A percentile compares a stretch with the other conserved stretches of the same genome.
Evolutionary conservation across 192 early-diverging fungal genomes (phyloP).

Genomic region (Coemansia sp.): DNA sequence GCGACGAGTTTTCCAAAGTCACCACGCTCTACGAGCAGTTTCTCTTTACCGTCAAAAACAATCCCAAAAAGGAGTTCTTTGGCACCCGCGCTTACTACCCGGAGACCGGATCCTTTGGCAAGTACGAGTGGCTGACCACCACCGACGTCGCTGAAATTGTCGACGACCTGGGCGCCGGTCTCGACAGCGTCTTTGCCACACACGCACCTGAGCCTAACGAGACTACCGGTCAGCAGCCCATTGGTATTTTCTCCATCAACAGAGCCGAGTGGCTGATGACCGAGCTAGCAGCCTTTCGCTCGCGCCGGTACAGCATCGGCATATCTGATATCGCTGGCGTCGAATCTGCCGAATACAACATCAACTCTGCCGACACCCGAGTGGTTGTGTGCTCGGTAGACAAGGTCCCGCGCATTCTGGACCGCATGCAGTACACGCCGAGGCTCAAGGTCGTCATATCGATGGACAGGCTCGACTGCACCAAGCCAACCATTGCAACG

Average conservation of each 20-base stretch:
- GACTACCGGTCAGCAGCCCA: constrained; percentile 32
- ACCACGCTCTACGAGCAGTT: constrained; percentile 37
- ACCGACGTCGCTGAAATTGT: constrained; percentile 48
- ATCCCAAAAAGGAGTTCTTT: constrained; percentile 35
- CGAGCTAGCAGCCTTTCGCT: constrained; percentile 62
- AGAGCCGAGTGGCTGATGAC: constrained; percentile 72
- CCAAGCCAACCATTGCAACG: constrained; percentile 8
- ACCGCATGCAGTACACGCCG: constrained; percentile 58
- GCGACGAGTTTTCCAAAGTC: constrained; percentile 22
- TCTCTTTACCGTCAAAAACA: constrained; percentile 12
- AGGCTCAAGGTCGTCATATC: constrained; percentile 69
- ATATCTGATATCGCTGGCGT: constrained; percentile 78
- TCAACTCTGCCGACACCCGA: constrained; percentile 72
- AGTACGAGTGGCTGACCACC: constrained; percentile 63
- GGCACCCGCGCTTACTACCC: constrained; percentile 59
- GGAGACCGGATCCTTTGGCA: constrained; percentile 46
- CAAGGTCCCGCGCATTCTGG: constrained; percentile 63
- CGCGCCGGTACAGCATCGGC: constrained; percentile 63
- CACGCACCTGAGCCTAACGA: constrained; percentile 8
- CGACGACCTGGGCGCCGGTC: constrained; percentile 60
- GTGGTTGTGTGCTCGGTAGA: constrained; percentile 67
- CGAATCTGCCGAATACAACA: constrained; percentile 69
- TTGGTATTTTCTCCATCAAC: constrained; percentile 71
- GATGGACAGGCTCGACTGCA: constrained; percentile 67
- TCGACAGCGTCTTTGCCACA: constrained; percentile 64